Percentiles rank a stretch among this genome's conserved stretches.
Evolutionary conservation across 2,329 filamentous ascomycete species (phyloP).

Genomic region (Exophiala spinifera): DNA sequence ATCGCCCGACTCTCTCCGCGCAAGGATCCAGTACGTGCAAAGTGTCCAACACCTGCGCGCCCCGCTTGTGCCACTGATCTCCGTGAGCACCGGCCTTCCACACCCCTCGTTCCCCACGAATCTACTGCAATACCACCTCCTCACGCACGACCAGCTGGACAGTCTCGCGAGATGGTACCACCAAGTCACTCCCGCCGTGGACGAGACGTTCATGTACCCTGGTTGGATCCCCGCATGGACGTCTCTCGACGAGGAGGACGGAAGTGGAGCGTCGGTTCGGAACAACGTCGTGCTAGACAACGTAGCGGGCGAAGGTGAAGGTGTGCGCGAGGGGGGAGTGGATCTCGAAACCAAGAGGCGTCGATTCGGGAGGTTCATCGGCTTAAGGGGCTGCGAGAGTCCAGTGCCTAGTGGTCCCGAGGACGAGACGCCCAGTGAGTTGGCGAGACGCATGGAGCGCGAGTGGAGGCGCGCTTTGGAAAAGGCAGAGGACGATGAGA

Average conservation of each 20-base stretch:
- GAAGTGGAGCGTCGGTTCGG: background rate
- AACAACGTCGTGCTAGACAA: slow-evolving; percentile 16
- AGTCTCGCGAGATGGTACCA: slow-evolving; percentile 43
- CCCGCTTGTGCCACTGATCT: slow-evolving; percentile 38
- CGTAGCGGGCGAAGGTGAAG: background rate
- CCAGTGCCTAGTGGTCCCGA: slow-evolving; percentile 22
- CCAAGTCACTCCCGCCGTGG: slow-evolving; percentile 38
- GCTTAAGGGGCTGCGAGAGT: slow-evolving; percentile 38
- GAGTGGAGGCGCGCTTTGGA: slow-evolving; percentile 34
- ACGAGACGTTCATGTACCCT: slow-evolving; percentile 37
- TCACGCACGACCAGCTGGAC: slow-evolving; percentile 41
- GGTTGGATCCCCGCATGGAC: slow-evolving; percentile 24
- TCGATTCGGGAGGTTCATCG: slow-evolving; percentile 45
- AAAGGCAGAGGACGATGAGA: slow-evolving; percentile 29
- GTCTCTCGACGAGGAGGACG: background rate
- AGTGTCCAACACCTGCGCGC: slow-evolving; percentile 33
- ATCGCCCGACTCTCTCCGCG: slow-evolving; percentile 8
- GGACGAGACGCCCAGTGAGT: slow-evolving; percentile 13
- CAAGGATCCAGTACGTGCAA: slow-evolving; percentile 8
- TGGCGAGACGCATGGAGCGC: slow-evolving; percentile 27
- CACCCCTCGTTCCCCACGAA: slow-evolving; percentile 41
- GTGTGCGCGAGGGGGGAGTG: slow-evolving; percentile 10
- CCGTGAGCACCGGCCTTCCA: slow-evolving; percentile 34
- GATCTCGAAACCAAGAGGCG: slow-evolving; percentile 39
- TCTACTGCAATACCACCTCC: slow-evolving; percentile 41